phyloP scores from a whole-genome alignment of 805 yeast genomes.

The Hanseniaspora guilliermondii region DNA sequence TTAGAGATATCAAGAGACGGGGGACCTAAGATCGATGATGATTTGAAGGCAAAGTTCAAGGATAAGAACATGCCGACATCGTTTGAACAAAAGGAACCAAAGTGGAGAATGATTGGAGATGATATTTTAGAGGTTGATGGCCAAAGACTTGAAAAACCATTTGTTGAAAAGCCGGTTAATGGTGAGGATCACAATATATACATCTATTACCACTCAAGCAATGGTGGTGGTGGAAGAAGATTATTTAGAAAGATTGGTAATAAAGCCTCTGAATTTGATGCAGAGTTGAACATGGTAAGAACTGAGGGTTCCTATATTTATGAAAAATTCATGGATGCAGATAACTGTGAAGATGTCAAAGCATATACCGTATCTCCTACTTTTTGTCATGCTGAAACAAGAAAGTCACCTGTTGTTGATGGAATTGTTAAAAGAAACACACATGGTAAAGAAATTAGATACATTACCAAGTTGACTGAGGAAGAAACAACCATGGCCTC shows the following conservation, averaged over 20 bases:
- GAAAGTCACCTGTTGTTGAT: slow-evolving; percentile 98
- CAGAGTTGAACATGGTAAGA: slow-evolving; percentile 58
- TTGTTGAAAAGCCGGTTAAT: slow-evolving; percentile 95
- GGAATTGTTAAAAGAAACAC: slow-evolving; percentile 95
- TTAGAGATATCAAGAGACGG: slow-evolving; percentile 90
- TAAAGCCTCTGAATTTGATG: slow-evolving; percentile 92
- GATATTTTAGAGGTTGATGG: slow-evolving; percentile 74
- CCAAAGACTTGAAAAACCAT: slow-evolving; percentile 64
- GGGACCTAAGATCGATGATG: slow-evolving; percentile 65
- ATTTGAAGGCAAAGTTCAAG: slow-evolving; percentile 46
- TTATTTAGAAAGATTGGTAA: slow-evolving; percentile 92
- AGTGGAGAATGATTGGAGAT: slow-evolving; percentile 79
- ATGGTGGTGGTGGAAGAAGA: slow-evolving; percentile 96
- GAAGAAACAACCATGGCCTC: slow-evolving; percentile 74
- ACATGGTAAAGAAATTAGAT: slow-evolving; percentile 92
- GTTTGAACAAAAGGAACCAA: slow-evolving; percentile 44
- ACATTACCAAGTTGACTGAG: slow-evolving; percentile 62
- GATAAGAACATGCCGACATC: slow-evolving; percentile 42
- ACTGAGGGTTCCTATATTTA: slow-evolving; percentile 84
- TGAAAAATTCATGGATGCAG: slow-evolving; percentile 94
- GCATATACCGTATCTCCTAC: slow-evolving; percentile 90
- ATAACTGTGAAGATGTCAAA: slow-evolving; percentile 94
- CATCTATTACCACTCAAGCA: slow-evolving; percentile 73
- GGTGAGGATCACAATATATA: slow-evolving; percentile 97
- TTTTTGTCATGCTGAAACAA: slow-evolving; percentile 94